phyloP scores from a whole-genome alignment of 768 basidiomycete species.

The Tephrocybe rancida region DNA sequence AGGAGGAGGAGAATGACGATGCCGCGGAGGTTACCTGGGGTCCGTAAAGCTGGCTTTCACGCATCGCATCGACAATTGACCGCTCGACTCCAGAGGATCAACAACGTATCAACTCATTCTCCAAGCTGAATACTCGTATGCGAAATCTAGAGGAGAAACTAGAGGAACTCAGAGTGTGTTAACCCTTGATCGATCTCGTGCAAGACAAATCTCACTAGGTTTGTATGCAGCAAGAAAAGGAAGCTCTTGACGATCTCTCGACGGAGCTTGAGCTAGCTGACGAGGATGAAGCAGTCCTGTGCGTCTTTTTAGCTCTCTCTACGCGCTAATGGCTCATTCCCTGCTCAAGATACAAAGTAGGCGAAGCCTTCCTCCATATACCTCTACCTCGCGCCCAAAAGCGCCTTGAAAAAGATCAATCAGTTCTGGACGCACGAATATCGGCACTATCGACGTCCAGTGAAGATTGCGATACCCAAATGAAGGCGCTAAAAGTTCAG shows the following conservation, averaged over 20 bases:
- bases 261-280: slow-evolving; percentile 90
- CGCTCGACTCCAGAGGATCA: slow-evolving; percentile 66
- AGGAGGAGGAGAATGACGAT: slow-evolving; percentile 77
- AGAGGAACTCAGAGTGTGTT: slow-evolving; percentile 67
- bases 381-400: slow-evolving; percentile 66
- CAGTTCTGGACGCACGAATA: slow-evolving; percentile 57
- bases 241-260: slow-evolving; percentile 86
- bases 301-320: slow-evolving; percentile 25
- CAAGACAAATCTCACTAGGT: neutral
- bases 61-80: slow-evolving; percentile 5
- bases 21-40: slow-evolving; percentile 86
- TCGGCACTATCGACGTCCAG: slow-evolving; percentile 49
- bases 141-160: slow-evolving; percentile 73
- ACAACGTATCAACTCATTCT: slow-evolving; percentile 89
- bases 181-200: neutral
- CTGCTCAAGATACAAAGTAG: slow-evolving; percentile 80
- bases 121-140: slow-evolving; percentile 84
- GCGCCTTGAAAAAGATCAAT: slow-evolving; percentile 72
- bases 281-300: slow-evolving; percentile 82
- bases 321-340: neutral
- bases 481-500: slow-evolving; percentile 79
- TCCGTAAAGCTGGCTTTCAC: slow-evolving; percentile 29
- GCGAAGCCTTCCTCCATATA: slow-evolving; percentile 87
- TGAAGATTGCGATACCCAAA: slow-evolving; percentile 69
- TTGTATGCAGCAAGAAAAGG: slow-evolving; percentile 90